These are phyloP conservation scores for Metschnikowia anglica DNA, from an alignment of 805 yeast genomes.

Conservation along the genomic window DNA sequence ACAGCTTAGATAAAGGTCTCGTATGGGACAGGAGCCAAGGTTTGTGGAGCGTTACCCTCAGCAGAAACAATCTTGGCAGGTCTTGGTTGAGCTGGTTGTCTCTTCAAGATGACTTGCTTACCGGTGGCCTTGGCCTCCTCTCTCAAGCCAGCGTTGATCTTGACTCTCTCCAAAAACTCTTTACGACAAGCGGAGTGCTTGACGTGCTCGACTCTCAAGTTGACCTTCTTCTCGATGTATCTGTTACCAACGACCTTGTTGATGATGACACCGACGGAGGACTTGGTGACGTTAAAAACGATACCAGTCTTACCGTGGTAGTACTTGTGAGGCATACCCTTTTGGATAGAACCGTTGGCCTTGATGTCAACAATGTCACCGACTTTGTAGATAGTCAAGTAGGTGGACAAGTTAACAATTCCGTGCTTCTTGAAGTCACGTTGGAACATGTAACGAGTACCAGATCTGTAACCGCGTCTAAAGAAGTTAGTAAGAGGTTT, in stretches of 20 bases:
- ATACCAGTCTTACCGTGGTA: conserved; percentile 99
- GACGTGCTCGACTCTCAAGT: conserved; percentile 97
- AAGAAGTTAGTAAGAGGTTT: conserved; percentile 26
- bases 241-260: conserved; percentile 99
- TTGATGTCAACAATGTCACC: conserved; percentile 99
- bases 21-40: conserved; percentile 98
- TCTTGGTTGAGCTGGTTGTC: conserved; percentile 99
- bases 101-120: conserved; percentile 86
- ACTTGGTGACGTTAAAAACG: conserved; percentile 97
- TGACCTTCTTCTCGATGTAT: conserved; percentile 97
- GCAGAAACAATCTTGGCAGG: conserved; percentile 82
- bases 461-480: conserved; percentile 98
- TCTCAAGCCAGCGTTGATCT: conserved; percentile 91
- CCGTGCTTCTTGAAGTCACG: conserved; percentile 99
- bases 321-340: conserved; percentile 99
- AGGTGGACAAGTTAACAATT: conserved; percentile 88
- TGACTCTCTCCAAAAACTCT: conserved; percentile 98
- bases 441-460: conserved; percentile 99
- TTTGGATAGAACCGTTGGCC: conserved; percentile 98
- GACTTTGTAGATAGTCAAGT: conserved; percentile 96
- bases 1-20: conserved; percentile 92
- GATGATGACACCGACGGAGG: conserved; percentile 96
- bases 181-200: conserved; percentile 99
- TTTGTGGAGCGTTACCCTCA: conserved; percentile 84
- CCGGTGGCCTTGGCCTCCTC: conserved; percentile 94